Evolutionary conservation across 2,329 filamentous ascomycete genomes (phyloP).

Genomic region (Pseudogymnoascus sp.): DNA sequence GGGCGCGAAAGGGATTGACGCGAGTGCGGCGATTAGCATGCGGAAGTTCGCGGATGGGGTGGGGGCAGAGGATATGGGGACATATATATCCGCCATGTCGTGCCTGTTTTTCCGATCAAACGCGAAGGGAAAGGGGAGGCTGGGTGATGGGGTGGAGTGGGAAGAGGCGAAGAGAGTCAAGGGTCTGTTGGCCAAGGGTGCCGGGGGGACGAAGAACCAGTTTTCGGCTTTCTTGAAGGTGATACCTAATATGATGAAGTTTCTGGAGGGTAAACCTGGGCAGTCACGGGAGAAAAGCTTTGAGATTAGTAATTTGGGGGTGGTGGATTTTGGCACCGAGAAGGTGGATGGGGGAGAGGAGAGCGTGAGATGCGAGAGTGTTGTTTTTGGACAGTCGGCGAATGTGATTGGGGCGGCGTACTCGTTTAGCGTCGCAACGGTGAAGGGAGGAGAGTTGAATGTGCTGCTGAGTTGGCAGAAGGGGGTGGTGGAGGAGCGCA

Average conservation of each 20-base stretch:
- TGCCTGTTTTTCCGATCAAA: neutral
- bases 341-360: slow-evolving; percentile 13
- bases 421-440: slow-evolving; percentile 41
- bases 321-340: slow-evolving; percentile 30
- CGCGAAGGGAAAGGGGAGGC: neutral
- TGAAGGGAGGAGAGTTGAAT: slow-evolving; percentile 35
- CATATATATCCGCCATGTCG: neutral
- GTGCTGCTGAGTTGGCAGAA: slow-evolving; percentile 45
- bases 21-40: neutral
- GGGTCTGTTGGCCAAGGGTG: neutral
- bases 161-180: neutral
- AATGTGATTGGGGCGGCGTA: slow-evolving; percentile 39
- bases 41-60: neutral
- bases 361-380: slow-evolving; percentile 36
- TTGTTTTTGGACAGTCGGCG: slow-evolving; percentile 45
- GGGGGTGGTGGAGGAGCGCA: slow-evolving; percentile 23
- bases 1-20: neutral
- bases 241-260: slow-evolving; percentile 38
- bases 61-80: neutral
- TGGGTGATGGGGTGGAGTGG: neutral
- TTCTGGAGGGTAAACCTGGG: slow-evolving; percentile 38
- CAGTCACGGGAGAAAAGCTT: slow-evolving; percentile 38
- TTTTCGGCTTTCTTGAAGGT: neutral
- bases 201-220: slow-evolving; percentile 1
- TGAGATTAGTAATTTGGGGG: slow-evolving; percentile 49